Base-by-base conservation (phyloP, 257 asterid genomes). In the Nyctanthes arbortristis region DNA sequence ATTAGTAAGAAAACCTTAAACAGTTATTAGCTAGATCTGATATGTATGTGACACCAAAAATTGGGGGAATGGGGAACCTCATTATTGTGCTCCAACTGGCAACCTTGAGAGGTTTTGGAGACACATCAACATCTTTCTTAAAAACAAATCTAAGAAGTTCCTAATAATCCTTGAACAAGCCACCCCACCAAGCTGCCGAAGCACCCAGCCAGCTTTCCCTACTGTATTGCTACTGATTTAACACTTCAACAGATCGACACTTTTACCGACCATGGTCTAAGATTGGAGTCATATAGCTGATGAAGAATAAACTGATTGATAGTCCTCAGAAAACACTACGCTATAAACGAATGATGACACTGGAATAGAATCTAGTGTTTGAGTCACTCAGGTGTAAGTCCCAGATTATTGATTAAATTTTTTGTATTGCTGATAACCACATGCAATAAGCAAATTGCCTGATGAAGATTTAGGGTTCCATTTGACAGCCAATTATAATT, bases 1-100 rank as follows among this genome's bases (percentile, higher is more conserved):
- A 25, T 24, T 49, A 54, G 68, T 47, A 60, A 40, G 35, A 72
- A 47, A n/a, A n/a, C n/a, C n/a, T n/a, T n/a, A n/a, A n/a, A n/a
- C n/a, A n/a, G n/a, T n/a, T n/a, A 40, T 20, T 40, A 40, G 22
- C 4, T 40, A 20, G 52, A 40, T 40, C 52, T 4, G 22, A 40
- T 40, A 40, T 13, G 20, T 2, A 14, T 40, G 22, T 14, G 8
- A 40, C 52, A 40, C 8, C 5, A 13, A 40, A 14, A 40, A 40
- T 3, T 7, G 13, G 22, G 7, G 52, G n/a, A n/a, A n/a, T n/a
- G n/a, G n/a, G 52, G 52, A 40, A 40, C 52, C 20, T 13, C 52
- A 14, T 40, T 16, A 14, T 40, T 20, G 8, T 10, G 13, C 20
- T 40, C 52, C 52, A 16, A 40, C 52, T 40, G 13, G 22, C 52